A percentile compares a stretch with the other conserved stretches of the same genome.
Evolutionary conservation across 768 basidiomycete species (phyloP).

Genomic region (Naganishia onofrii): DNA sequence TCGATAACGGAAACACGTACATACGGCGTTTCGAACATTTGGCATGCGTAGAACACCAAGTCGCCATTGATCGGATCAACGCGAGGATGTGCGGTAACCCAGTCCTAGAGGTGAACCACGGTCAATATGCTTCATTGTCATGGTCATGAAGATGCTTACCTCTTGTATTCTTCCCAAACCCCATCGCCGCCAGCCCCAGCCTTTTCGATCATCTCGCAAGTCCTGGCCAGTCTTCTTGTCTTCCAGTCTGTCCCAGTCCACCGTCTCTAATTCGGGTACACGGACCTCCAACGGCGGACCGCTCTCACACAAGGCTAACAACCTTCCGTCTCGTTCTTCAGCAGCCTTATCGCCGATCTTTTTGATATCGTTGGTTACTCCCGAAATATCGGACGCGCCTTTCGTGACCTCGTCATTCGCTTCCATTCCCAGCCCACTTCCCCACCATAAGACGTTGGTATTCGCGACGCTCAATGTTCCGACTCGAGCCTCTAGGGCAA

Average conservation of each 20-base stretch:
- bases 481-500: constrained; percentile 46
- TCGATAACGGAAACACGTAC: constrained; percentile 47
- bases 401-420: constrained; percentile 30
- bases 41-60: constrained; percentile 47
- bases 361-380: not conserved
- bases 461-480: constrained; percentile 53
- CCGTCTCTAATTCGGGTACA: constrained; percentile 52
- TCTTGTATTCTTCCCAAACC: constrained; percentile 44
- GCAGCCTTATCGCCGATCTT: not conserved
- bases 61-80: constrained; percentile 57
- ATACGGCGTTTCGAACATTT: constrained; percentile 48
- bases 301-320: constrained; percentile 53
- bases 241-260: constrained; percentile 48
- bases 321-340: constrained; percentile 43
- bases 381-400: not conserved
- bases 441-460: constrained; percentile 53
- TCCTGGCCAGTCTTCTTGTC: constrained; percentile 36
- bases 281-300: constrained; percentile 52
- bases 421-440: constrained; percentile 39
- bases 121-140: not conserved
- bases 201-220: constrained; percentile 33
- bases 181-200: constrained; percentile 39
- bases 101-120: constrained; percentile 58
- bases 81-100: constrained; percentile 81
- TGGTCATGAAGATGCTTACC: constrained; percentile 31